These are phyloP conservation scores for Silene uniflora DNA, from an alignment of 148 eudicot genomes.

Conservation along the genomic window DNA sequence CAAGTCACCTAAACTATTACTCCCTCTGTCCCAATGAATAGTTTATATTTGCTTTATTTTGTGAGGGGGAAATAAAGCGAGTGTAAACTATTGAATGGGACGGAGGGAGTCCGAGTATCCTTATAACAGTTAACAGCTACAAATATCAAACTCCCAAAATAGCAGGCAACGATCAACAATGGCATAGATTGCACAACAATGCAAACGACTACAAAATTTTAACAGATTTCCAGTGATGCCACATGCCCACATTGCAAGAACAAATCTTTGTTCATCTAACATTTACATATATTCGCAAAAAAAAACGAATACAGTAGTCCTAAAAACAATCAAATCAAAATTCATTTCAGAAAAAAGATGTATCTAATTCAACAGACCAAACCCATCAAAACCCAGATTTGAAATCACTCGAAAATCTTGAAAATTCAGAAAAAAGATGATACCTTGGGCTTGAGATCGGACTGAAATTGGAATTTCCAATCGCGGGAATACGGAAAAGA, in stretches of 20 bases:
- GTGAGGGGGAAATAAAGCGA: too few species aligned
- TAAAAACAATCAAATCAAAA: background rate
- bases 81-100: too few species aligned
- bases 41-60: too few species aligned
- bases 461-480: constrained; percentile 55
- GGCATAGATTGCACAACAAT: background rate
- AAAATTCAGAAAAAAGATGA: constrained; percentile 13
- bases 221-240: background rate
- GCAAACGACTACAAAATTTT: too few species aligned
- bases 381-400: constrained; percentile 20
- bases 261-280: background rate
- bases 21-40: too few species aligned
- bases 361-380: constrained; percentile 4
- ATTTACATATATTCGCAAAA: background rate
- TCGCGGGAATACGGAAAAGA: constrained; percentile 67
- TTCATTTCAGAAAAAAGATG: background rate
- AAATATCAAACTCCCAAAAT: background rate
- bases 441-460: constrained; percentile 89
- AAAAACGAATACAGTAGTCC: background rate
- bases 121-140: background rate
- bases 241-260: constrained; percentile 15
- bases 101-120: too few species aligned
- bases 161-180: constrained; percentile 1
- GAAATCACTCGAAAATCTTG: constrained; percentile 19
- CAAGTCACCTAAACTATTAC: background rate